Conservation (phyloP, 2,329 filamentous ascomycete species). For the Colletotrichum aenigma region DNA sequence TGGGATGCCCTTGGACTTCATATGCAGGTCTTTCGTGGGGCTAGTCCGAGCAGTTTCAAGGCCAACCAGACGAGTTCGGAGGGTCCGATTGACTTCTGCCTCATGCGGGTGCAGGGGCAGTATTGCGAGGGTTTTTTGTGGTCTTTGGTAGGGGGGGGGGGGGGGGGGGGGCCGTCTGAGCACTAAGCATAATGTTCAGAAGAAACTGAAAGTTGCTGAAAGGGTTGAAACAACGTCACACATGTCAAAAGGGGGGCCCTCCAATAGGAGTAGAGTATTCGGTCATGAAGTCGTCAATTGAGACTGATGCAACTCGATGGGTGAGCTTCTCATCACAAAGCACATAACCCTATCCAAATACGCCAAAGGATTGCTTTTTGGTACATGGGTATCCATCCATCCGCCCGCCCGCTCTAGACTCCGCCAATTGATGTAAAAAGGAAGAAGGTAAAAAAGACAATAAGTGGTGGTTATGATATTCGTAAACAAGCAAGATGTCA, state of each 20-base stretch:
- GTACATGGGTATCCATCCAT: constrained; percentile 9
- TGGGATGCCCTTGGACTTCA: not conserved
- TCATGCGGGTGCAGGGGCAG: not conserved
- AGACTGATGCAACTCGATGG: not conserved
- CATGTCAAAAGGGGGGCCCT: not conserved
- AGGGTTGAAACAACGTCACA: not conserved
- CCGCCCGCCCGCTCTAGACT: not conserved
- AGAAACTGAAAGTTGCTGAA: not conserved
- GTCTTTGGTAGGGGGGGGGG: not conserved
- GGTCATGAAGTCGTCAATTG: not conserved
- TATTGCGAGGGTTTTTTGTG: not conserved
- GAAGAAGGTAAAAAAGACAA: not conserved
- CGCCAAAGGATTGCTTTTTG: constrained; percentile 6
- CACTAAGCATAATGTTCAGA: not conserved
- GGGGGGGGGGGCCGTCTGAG: not conserved
- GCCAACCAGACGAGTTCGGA: not conserved
- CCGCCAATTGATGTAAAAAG: not conserved
- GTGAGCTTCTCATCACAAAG: not conserved
- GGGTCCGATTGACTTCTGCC: not conserved
- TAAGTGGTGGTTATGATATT: not conserved
- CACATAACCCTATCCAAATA: not conserved
- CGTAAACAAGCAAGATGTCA: constrained; percentile 4
- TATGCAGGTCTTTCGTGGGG: not conserved
- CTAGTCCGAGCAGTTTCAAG: not conserved
- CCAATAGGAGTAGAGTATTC: not conserved